phyloP scores from a whole-genome alignment of 2,329 filamentous ascomycete genomes.

The Diaporthe amygdali region DNA sequence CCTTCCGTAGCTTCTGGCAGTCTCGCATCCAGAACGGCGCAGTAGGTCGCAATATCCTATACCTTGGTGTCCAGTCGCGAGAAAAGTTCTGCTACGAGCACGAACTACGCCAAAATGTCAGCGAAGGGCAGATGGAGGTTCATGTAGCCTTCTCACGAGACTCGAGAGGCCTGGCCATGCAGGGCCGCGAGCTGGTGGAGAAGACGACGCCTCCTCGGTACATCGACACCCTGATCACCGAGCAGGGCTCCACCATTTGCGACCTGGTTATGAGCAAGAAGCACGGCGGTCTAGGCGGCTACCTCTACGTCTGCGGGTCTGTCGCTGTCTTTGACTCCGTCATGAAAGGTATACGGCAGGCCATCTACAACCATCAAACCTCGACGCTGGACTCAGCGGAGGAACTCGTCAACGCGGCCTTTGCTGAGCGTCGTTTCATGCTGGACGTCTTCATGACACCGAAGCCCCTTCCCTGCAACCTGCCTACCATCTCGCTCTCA shows the following conservation, averaged over 20 bases:
- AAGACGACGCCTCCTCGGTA: constrained; percentile 55
- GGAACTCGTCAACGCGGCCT: constrained; percentile 55
- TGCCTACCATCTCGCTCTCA: constrained; percentile 54
- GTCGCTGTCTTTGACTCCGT: constrained; percentile 57
- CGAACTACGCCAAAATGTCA: constrained; percentile 51
- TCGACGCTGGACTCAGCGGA: constrained; percentile 58
- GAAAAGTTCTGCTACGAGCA: constrained; percentile 58
- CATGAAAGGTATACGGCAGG: constrained; percentile 60
- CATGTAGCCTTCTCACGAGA: constrained; percentile 60
- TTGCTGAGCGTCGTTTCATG: constrained; percentile 62
- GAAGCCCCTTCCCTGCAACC: constrained; percentile 54
- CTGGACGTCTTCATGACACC: constrained; percentile 63
- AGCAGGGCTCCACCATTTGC: constrained; percentile 55
- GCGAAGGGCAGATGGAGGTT: constrained; percentile 54
- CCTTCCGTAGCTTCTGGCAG: constrained; percentile 61
- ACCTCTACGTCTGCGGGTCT: constrained; percentile 55
- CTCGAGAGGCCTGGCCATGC: constrained; percentile 44
- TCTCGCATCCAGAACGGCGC: constrained; percentile 43
- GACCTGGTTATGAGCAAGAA: constrained; percentile 63
- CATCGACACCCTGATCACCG: constrained; percentile 56
- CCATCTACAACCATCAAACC: constrained; percentile 57
- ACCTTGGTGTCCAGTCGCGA: constrained; percentile 56
- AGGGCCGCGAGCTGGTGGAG: constrained; percentile 49
- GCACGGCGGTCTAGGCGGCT: constrained; percentile 54
- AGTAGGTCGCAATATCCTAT: constrained; percentile 53